Conservation (phyloP, 257 asterid genomes). For the Catharanthus roseus region DNA sequence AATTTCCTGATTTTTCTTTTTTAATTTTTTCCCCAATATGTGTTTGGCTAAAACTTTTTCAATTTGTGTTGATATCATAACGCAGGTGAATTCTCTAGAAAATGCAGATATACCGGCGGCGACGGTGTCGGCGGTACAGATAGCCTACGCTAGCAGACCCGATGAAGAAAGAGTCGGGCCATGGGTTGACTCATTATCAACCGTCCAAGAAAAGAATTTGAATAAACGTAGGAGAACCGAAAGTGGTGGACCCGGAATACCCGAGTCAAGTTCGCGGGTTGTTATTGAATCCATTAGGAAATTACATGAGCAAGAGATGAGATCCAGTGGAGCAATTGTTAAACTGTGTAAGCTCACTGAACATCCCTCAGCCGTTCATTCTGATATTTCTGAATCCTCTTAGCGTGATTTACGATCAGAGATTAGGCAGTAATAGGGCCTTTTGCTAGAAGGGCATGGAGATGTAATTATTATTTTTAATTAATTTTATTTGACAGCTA, state of each 20-base stretch:
- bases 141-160: not conserved
- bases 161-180: not conserved
- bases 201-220: not conserved
- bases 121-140: not conserved
- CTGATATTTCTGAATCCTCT: constrained; percentile 13
- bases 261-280: constrained; percentile 9
- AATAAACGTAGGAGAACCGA: not conserved
- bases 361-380: constrained; percentile 26
- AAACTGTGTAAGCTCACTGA: constrained; percentile 21
- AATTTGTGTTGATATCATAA: not conserved
- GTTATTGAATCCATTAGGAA: constrained; percentile 27
- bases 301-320: constrained; percentile 24
- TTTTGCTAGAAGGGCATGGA: not conserved
- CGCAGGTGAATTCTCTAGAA: constrained; percentile 3
- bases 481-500: no score
- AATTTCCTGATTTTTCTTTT: not conserved
- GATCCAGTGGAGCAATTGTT: constrained; percentile 13
- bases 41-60: not conserved
- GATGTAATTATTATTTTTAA: constrained; percentile 17
- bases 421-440: not conserved
- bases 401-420: constrained; percentile 21
- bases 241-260: constrained; percentile 15
- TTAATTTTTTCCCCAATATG: not conserved
- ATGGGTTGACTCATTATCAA: constrained; percentile 14
- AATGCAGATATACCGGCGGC: not conserved